Conservation (phyloP, 345 rosid genomes). For the Heritiera fomes region DNA sequence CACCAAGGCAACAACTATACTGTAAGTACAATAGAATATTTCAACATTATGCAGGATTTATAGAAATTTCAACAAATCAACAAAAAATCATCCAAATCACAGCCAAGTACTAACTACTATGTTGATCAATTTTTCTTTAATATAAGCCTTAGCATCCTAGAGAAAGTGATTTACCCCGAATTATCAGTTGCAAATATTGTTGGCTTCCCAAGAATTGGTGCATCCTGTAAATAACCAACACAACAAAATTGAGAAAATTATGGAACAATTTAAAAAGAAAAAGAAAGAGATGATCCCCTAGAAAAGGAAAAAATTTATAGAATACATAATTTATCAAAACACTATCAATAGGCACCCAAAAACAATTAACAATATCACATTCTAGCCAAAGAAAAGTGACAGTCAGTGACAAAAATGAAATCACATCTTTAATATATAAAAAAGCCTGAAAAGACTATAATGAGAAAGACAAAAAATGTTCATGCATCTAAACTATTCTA, state of each 20-base stretch:
- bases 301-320: background rate
- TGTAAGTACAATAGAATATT: background rate
- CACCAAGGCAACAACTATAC: background rate
- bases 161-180: constrained; percentile 58
- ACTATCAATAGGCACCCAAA: constrained; percentile 2
- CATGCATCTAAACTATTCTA: constrained; percentile 5
- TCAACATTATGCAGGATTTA: background rate
- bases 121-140: background rate
- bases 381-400: background rate
- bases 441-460: background rate
- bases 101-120: background rate
- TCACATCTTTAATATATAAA: too few relatives aligned
- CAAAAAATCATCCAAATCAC: background rate
- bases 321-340: background rate
- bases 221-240: constrained; percentile 57
- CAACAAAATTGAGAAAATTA: constrained; percentile 9
- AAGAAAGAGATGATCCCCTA: background rate
- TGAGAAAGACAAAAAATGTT: constrained; percentile 5
- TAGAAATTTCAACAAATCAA: constrained; percentile 6
- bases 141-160: constrained; percentile 12
- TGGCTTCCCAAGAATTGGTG: constrained; percentile 89
- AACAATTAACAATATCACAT: background rate
- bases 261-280: background rate
- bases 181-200: constrained; percentile 51
- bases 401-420: background rate